phyloP scores from a whole-genome alignment of 2,329 filamentous ascomycete species.

The Apiospora saccharicola region DNA sequence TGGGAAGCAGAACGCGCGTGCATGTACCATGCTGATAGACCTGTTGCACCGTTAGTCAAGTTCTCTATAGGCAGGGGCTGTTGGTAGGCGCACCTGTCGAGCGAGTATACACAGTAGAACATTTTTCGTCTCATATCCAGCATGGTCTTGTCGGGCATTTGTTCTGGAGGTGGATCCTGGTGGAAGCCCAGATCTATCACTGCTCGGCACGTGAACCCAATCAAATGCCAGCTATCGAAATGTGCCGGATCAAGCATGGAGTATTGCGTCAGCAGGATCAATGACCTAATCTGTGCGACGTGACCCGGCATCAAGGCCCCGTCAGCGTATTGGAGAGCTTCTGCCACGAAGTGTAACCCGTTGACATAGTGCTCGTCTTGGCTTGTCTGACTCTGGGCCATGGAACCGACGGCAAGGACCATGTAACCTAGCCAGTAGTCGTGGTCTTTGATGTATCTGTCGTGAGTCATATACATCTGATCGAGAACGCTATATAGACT shows the following conservation, averaged over 20 bases:
- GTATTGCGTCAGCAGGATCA: constrained; percentile 87
- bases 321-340: constrained; percentile 80
- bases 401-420: constrained; percentile 84
- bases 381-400: constrained; percentile 73
- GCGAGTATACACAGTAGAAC: constrained; percentile 88
- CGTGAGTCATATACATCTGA: constrained; percentile 77
- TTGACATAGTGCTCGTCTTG: constrained; percentile 69
- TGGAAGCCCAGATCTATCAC: constrained; percentile 91
- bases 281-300: constrained; percentile 83
- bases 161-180: constrained; percentile 82
- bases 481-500: constrained; percentile 80
- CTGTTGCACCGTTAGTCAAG: constrained; percentile 27
- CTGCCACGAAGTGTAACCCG: constrained; percentile 63
- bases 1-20: constrained; percentile 89
- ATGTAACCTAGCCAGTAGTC: constrained; percentile 90
- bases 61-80: no score
- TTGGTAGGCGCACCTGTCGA: constrained; percentile 73
- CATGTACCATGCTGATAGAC: constrained; percentile 85
- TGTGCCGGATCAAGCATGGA: constrained; percentile 88
- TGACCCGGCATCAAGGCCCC: constrained; percentile 86
- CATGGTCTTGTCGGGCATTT: constrained; percentile 70
- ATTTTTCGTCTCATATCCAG: constrained; percentile 82
- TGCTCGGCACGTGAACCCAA: constrained; percentile 87
- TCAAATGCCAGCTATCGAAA: constrained; percentile 93
- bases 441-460: constrained; percentile 67